These are phyloP conservation scores for Diversispora eburnea DNA, from an alignment of 192 early-diverging fungal genomes.

Conservation along the genomic window DNA sequence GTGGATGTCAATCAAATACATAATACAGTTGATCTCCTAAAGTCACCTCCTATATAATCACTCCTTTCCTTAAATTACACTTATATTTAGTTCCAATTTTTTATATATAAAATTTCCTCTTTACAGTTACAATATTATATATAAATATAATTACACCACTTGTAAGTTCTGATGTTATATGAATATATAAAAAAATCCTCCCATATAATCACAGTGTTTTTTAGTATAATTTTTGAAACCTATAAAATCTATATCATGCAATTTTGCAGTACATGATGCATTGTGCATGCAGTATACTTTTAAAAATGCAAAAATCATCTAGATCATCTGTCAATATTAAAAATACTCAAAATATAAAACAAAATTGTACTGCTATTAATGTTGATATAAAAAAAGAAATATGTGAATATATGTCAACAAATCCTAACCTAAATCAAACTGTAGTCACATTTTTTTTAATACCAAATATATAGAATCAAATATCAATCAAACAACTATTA, in stretches of 20 bases:
- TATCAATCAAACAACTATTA: not conserved
- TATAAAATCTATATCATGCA: too few species aligned
- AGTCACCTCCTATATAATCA: too few species aligned
- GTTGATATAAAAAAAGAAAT: slow-evolving; percentile 3
- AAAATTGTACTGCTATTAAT: not conserved
- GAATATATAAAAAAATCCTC: not conserved
- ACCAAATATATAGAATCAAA: not conserved
- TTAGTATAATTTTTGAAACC: too few species aligned
- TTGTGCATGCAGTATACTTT: not conserved
- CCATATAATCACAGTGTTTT: not conserved
- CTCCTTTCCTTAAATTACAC: too few species aligned
- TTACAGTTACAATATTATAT: too few species aligned
- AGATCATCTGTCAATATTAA: not conserved
- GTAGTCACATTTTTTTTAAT: slow-evolving; percentile 4
- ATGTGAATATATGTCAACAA: not conserved
- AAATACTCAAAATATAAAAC: not conserved
- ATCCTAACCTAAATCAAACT: not conserved
- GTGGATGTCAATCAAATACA: too few species aligned
- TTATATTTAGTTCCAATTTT: too few species aligned
- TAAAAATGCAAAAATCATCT: not conserved
- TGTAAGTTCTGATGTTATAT: not conserved
- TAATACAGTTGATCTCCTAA: too few species aligned
- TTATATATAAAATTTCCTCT: too few species aligned
- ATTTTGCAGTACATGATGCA: not conserved
- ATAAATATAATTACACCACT: not conserved